Conservation (phyloP, 495 filamentous ascomycete genomes). For the Aspergillus indologenus region DNA sequence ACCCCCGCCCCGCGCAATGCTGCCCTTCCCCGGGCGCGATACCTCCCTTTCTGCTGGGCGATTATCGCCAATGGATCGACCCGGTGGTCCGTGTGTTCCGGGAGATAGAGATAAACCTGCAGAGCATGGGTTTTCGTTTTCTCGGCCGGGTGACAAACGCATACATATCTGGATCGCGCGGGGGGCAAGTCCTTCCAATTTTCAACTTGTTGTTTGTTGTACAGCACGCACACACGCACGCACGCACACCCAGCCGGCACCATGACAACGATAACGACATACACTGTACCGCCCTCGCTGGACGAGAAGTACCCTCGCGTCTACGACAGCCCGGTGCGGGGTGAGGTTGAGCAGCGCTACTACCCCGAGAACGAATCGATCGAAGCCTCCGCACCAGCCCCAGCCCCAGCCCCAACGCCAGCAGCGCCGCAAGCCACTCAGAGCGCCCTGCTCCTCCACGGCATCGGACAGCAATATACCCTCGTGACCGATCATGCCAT, state of each 20-base stretch:
- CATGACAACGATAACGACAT: slow-evolving; percentile 12
- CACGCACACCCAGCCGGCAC: slow-evolving; percentile 11
- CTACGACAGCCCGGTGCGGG: slow-evolving; percentile 9
- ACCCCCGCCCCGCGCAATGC: slow-evolving; percentile 41
- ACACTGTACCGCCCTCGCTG: slow-evolving; percentile 4
- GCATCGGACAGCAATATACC: slow-evolving; percentile 37
- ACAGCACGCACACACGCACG: neutral
- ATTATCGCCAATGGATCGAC: neutral
- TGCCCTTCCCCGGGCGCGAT: neutral
- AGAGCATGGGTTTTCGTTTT: neutral
- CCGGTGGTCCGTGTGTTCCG: neutral
- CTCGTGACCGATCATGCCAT: slow-evolving; percentile 47
- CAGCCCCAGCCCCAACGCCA: neutral
- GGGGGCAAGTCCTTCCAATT: neutral
- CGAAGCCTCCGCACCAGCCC: no score
- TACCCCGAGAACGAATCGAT: neutral
- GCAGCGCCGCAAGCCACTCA: slow-evolving; percentile 16
- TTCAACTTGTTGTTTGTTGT: neutral
- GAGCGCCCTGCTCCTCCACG: slow-evolving; percentile 35
- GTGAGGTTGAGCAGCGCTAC: slow-evolving; percentile 13
- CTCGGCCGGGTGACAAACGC: neutral
- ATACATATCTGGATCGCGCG: neutral
- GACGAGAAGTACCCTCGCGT: slow-evolving; percentile 16
- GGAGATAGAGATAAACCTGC: neutral
- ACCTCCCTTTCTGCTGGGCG: neutral